Conservation (phyloP, 805 yeast genomes). For the Pichia sporocuriosa region DNA sequence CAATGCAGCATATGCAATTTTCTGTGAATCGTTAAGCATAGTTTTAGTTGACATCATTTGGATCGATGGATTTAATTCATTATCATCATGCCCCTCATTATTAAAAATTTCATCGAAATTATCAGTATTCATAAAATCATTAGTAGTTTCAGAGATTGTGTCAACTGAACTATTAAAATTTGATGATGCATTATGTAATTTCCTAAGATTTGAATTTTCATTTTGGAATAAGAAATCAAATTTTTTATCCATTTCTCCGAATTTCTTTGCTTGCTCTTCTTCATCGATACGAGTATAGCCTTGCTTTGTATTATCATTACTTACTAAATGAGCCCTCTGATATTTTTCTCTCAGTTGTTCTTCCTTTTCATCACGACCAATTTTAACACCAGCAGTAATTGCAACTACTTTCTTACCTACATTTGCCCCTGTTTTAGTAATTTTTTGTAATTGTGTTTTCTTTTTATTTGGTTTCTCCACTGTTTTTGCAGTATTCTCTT, state of each 20-base stretch:
- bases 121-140: conserved; percentile 16
- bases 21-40: conserved; percentile 75
- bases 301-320: conserved; percentile 43
- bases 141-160: conserved; percentile 8
- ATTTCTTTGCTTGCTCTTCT: conserved; percentile 77
- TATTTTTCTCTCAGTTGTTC: conserved; percentile 13
- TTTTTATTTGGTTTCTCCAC: conserved; percentile 5
- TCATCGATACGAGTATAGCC: conserved; percentile 88
- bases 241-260: conserved; percentile 42
- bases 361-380: conserved; percentile 10
- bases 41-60: conserved; percentile 76
- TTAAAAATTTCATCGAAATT: conserved; percentile 19
- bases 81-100: conserved; percentile 25
- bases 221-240: conserved; percentile 45
- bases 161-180: not conserved
- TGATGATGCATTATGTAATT: conserved; percentile 18
- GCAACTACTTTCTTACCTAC: conserved; percentile 10
- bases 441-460: conserved; percentile 10
- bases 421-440: conserved; percentile 2
- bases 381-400: conserved; percentile 9
- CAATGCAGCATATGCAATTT: conserved; percentile 86
- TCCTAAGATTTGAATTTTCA: conserved; percentile 28
- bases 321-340: conserved; percentile 21
- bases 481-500: conserved; percentile 6
- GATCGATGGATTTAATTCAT: conserved; percentile 42